Conservation (phyloP, 352 stramenopile species). For the Peronospora belbahrii region DNA sequence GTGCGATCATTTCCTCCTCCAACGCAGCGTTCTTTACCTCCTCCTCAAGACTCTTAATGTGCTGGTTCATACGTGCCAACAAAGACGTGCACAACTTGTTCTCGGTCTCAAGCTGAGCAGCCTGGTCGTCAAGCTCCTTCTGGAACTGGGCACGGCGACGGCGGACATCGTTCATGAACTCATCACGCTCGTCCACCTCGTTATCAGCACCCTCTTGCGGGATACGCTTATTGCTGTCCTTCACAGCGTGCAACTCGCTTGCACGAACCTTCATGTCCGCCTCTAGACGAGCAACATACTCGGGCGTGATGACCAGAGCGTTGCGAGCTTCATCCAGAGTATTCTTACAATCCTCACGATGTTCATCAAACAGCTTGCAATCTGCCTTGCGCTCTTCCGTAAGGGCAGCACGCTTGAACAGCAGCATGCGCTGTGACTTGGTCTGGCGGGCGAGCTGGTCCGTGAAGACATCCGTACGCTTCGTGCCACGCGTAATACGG, state of each 20-base stretch:
- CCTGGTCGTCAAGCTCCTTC: slow-evolving; percentile 75
- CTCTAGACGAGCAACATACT: slow-evolving; percentile 79
- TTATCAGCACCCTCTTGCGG: slow-evolving; percentile 61
- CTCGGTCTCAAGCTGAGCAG: slow-evolving; percentile 65
- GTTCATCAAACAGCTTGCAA: slow-evolving; percentile 72
- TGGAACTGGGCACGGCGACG: slow-evolving; percentile 72
- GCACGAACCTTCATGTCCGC: slow-evolving; percentile 81
- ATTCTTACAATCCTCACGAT: slow-evolving; percentile 79
- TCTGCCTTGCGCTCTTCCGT: slow-evolving; percentile 81
- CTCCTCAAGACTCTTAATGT: slow-evolving; percentile 70
- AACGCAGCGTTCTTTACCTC: slow-evolving; percentile 67
- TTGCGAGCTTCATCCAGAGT: slow-evolving; percentile 66
- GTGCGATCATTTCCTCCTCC: slow-evolving; percentile 65
- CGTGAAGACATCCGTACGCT: slow-evolving; percentile 74
- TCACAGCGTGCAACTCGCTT: slow-evolving; percentile 60
- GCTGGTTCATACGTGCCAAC: slow-evolving; percentile 75
- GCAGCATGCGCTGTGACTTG: slow-evolving; percentile 78
- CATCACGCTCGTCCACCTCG: slow-evolving; percentile 74
- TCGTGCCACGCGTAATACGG: slow-evolving; percentile 70
- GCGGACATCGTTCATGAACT: slow-evolving; percentile 86
- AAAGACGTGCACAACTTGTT: slow-evolving; percentile 73
- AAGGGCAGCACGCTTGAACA: slow-evolving; percentile 81
- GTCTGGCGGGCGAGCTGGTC: slow-evolving; percentile 74
- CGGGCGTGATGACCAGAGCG: slow-evolving; percentile 64
- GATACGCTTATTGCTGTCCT: slow-evolving; percentile 83